phyloP scores from a whole-genome alignment of 306 rosid species.

The Medicago ruthenica region DNA sequence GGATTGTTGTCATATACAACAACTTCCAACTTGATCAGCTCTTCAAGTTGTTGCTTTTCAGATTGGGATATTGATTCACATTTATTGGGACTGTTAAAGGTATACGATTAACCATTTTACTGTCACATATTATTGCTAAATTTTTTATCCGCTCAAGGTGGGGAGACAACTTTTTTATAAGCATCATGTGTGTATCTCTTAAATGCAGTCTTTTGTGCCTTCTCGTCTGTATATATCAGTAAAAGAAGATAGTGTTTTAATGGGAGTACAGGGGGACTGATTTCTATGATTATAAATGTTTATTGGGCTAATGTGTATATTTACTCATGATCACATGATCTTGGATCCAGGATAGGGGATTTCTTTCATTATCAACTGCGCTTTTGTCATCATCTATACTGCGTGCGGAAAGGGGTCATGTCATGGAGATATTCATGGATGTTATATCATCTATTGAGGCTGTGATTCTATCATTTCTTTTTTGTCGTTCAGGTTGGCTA shows the following conservation, averaged over 20 bases:
- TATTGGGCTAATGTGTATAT: slow-evolving; percentile 1
- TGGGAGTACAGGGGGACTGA: slow-evolving; percentile 24
- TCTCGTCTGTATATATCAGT: slow-evolving; percentile 8
- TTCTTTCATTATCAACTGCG: slow-evolving; percentile 94
- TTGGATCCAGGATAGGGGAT: slow-evolving; percentile 86
- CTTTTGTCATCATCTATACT: slow-evolving; percentile 73
- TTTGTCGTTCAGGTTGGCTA: slow-evolving; percentile 83
- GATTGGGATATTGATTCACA: slow-evolving; percentile 79
- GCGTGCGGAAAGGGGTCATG: slow-evolving; percentile 67
- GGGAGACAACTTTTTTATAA: slow-evolving; percentile 22
- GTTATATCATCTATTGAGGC: slow-evolving; percentile 85
- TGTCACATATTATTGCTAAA: slow-evolving; percentile 1
- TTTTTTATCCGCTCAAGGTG: slow-evolving; percentile 26
- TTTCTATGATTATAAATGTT: slow-evolving; percentile 20
- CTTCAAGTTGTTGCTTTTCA: slow-evolving; percentile 82
- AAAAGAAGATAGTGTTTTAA: slow-evolving; percentile 35
- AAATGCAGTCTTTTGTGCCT: slow-evolving; percentile 19
- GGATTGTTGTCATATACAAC: slow-evolving; percentile 81
- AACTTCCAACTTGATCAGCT: slow-evolving; percentile 71
- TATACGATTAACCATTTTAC: slow-evolving; percentile 39
- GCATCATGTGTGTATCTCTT: background rate
- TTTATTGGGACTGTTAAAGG: slow-evolving; percentile 86
- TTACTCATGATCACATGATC: slow-evolving; percentile 20
- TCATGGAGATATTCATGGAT: slow-evolving; percentile 74
- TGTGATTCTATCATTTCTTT: slow-evolving; percentile 82